These are phyloP conservation scores for Gyrodon lividus DNA, from an alignment of 768 basidiomycete genomes.

Conservation along the genomic window DNA sequence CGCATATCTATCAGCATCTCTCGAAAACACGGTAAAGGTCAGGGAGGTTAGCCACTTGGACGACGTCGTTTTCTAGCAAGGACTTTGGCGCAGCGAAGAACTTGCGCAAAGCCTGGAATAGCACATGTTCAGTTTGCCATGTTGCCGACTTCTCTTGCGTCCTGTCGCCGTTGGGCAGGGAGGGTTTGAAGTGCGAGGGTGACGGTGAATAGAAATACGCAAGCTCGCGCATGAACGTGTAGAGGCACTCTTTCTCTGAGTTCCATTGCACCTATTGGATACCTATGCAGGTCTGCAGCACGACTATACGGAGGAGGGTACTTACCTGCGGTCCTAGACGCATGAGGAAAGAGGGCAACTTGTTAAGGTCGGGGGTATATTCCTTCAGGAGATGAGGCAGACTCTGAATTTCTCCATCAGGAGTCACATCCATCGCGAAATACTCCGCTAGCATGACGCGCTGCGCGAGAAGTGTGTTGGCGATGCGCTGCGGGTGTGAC, in stretches of 20 bases:
- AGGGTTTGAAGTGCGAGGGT: conserved; percentile 16
- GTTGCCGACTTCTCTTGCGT: conserved; percentile 52
- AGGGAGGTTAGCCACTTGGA: conserved; percentile 86
- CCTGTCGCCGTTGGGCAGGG: conserved; percentile 30
- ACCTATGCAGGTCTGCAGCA: not conserved
- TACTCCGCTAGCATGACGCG: conserved; percentile 91
- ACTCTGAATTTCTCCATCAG: conserved; percentile 65
- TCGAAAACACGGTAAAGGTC: conserved; percentile 96
- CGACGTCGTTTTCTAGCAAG: conserved; percentile 68
- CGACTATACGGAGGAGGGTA: not conserved
- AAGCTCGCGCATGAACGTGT: conserved; percentile 81
- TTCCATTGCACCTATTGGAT: conserved; percentile 79
- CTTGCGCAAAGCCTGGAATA: conserved; percentile 83
- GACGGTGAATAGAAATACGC: conserved; percentile 85
- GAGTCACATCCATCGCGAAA: conserved; percentile 74
- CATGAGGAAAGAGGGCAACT: conserved; percentile 87
- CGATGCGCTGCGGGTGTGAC: conserved; percentile 51
- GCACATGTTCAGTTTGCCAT: conserved; percentile 89
- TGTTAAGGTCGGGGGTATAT: conserved; percentile 88
- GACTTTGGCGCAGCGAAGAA: conserved; percentile 70
- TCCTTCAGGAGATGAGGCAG: conserved; percentile 83
- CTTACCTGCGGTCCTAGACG: conserved; percentile 86
- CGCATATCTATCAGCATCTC: conserved; percentile 79
- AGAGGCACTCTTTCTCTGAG: conserved; percentile 82
- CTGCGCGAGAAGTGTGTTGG: conserved; percentile 53